Evolutionary conservation across 345 rosid species (phyloP).

Genomic region (Carallia brachiata): DNA sequence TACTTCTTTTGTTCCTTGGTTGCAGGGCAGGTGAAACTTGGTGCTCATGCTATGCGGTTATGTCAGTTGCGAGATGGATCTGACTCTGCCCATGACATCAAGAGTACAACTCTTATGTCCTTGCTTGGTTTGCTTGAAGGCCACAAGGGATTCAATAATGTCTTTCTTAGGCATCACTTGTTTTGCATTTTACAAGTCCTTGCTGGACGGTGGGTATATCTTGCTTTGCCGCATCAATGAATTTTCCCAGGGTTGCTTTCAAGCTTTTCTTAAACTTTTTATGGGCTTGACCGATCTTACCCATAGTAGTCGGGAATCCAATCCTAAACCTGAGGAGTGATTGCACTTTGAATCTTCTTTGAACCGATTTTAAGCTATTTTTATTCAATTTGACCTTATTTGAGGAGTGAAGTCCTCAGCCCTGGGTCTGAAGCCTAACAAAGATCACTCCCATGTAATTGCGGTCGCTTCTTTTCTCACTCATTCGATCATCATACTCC

Average conservation of each 20-base stretch:
- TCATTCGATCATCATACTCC: no score
- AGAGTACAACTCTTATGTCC: slow-evolving; percentile 47
- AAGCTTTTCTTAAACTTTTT: neutral
- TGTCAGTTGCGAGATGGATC: slow-evolving; percentile 64
- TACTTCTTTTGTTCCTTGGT: slow-evolving; percentile 19
- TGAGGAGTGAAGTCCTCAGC: no score
- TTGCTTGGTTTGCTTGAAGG: slow-evolving; percentile 77
- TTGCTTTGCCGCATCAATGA: neutral
- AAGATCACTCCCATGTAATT: no score
- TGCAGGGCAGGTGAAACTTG: slow-evolving; percentile 90
- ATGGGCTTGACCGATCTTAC: neutral
- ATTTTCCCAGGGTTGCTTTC: neutral
- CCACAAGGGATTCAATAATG: slow-evolving; percentile 64
- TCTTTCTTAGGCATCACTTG: slow-evolving; percentile 73
- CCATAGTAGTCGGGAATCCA: no score
- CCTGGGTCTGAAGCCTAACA: no score
- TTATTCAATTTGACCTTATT: no score
- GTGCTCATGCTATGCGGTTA: slow-evolving; percentile 69
- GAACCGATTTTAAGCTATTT: no score
- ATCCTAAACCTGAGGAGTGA: no score
- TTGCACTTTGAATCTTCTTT: no score
- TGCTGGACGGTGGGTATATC: slow-evolving; percentile 65
- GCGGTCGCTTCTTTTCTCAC: no score
- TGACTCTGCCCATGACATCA: slow-evolving; percentile 43
- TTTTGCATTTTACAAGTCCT: slow-evolving; percentile 82